Base-by-base conservation (phyloP, 2,329 filamentous ascomycete genomes). In the Celoporthe dispersa region DNA sequence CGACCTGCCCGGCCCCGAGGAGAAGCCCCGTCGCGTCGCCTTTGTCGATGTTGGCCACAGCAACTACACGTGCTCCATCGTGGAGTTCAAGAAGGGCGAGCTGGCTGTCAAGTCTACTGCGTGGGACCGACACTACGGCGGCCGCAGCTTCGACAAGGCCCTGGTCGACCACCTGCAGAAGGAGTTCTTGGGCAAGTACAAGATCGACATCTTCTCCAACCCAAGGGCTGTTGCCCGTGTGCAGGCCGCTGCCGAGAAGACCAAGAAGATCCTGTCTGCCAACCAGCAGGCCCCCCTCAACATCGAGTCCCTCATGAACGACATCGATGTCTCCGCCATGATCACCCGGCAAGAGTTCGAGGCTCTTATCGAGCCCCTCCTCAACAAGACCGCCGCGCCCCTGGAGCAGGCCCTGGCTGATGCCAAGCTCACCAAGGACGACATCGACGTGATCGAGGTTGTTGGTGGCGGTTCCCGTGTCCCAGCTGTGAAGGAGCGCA, bases 281-380 rank as follows among this genome's bases (percentile, higher is more conserved):
- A 98, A 98, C 85, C 92, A 94, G 76, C 88, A 92, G 79, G 94
- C 95, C 25, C 94, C 95, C 64, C 83, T 99, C 81, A 98, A 94
- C 87, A 97, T 99, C 78, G 96, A 99, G 86, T 98, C 94, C 48
- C 86, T 99, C 76, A 98, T 99, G 94, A 97, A 98, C 82, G 96
- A 99, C 80, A 86, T 97, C 72, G 96, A 99, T 80, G 96, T 97
- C 51, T 89, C 89, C 67, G 86, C 92, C 71, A 92, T 97, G 87
- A 87, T 99, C 78, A 98, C 95, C 81, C 92, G 96, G 73, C 93
- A 97, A 79, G 95, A 98, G 80, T 90, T 99, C 70, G 96, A 99
- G 86, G 90, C 91, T 73, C 90, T 99, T 80, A 89, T 98, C 73
- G 89, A 93, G 84, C 94, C 94, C 60, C 86, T 98, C 66, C 86